phyloP scores from a whole-genome alignment of 805 yeast genomes.

The Yarrowia sp. region DNA sequence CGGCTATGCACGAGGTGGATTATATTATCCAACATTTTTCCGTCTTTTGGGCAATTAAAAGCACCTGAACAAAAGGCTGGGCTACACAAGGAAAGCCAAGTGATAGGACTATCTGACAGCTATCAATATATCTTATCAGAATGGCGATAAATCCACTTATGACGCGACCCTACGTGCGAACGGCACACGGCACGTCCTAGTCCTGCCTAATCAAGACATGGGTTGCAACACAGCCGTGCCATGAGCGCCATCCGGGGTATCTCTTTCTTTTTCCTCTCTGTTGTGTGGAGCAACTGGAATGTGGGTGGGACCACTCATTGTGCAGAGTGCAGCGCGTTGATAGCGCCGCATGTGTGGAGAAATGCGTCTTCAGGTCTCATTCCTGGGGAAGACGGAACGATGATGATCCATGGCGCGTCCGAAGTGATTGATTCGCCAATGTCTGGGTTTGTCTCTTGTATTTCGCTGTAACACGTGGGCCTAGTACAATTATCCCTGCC shows the following conservation, averaged over 20 bases:
- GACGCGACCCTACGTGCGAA: background rate
- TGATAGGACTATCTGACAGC: constrained; percentile 1
- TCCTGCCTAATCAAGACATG: constrained; percentile 28
- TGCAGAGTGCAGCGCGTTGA: constrained; percentile 18
- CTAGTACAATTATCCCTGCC: background rate
- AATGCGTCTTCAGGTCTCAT: background rate
- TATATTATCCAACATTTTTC: background rate
- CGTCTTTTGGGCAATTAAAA: background rate
- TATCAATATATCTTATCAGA: constrained; percentile 1
- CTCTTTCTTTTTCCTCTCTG: background rate
- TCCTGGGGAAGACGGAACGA: background rate
- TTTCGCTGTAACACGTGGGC: background rate
- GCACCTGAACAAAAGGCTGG: too few species aligned
- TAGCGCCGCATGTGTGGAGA: constrained; percentile 36
- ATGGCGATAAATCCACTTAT: background rate
- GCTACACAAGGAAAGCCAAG: background rate
- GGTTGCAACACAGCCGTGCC: constrained; percentile 28
- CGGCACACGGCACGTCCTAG: constrained; percentile 1
- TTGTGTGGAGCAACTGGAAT: constrained; percentile 3
- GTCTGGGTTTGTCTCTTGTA: too few species aligned
- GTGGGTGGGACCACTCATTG: constrained; percentile 30
- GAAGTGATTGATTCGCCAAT: too few species aligned
- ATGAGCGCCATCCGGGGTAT: background rate
- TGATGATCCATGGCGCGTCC: too few species aligned
- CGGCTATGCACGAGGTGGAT: constrained; percentile 2